These are phyloP conservation scores for Rutstroemia sp. DNA, from an alignment of 2,329 filamentous ascomycete genomes.

Conservation along the genomic window DNA sequence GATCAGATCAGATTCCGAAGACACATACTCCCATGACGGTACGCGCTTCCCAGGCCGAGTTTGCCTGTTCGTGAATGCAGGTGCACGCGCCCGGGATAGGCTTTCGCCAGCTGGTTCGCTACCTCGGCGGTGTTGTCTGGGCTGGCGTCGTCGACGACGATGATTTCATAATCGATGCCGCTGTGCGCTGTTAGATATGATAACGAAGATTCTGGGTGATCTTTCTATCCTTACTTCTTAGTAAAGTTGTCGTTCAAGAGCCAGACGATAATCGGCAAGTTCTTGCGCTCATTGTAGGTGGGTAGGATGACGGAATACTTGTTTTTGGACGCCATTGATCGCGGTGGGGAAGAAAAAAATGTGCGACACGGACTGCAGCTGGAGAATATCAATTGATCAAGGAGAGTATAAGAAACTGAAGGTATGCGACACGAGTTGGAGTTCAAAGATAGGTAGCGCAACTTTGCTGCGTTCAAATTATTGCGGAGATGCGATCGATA, in stretches of 20 bases:
- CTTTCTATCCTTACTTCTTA: slow-evolving; percentile 57
- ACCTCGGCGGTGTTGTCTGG: slow-evolving; percentile 92
- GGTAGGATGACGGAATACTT: slow-evolving; percentile 97
- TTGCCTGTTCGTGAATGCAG: slow-evolving; percentile 84
- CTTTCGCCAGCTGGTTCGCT: slow-evolving; percentile 81
- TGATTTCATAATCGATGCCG: slow-evolving; percentile 91
- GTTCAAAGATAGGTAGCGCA: too few species aligned
- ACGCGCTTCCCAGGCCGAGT: slow-evolving; percentile 27
- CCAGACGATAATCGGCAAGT: slow-evolving; percentile 94
- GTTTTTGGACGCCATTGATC: slow-evolving; percentile 40
- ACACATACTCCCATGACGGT: slow-evolving; percentile 20
- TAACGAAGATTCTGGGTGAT: neutral
- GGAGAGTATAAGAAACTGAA: too few species aligned
- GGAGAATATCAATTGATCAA: too few species aligned
- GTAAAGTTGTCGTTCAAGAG: slow-evolving; percentile 88
- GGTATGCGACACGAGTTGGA: too few species aligned
- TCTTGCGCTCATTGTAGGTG: slow-evolving; percentile 97
- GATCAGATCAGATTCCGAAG: too few species aligned
- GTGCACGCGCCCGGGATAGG: slow-evolving; percentile 71
- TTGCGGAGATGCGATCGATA: too few species aligned
- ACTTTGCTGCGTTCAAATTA: too few species aligned
- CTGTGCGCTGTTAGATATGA: slow-evolving; percentile 37
- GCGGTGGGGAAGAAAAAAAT: too few species aligned
- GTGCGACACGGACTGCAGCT: too few species aligned
- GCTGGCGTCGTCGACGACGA: slow-evolving; percentile 97